Base-by-base conservation (phyloP, 2,329 filamentous ascomycete genomes). In the Cladosporium sphaerospermum region DNA sequence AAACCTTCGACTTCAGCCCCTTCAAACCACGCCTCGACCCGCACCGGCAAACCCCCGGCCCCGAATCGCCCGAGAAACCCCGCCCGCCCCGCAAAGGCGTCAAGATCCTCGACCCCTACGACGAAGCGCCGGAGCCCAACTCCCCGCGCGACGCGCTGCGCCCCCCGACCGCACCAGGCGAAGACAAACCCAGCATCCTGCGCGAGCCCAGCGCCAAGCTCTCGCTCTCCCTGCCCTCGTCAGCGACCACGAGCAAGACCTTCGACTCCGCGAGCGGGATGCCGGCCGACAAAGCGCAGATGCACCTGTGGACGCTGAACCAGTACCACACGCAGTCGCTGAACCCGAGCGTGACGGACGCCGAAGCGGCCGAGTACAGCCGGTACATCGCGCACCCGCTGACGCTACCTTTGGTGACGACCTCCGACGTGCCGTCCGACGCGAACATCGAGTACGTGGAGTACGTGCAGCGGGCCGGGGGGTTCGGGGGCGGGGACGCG, bases 351-450 rank as follows among this genome's bases (percentile, higher is more conserved):
- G 88, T 99, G 36, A 86, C 81, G 7, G 72, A 78, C 7, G 79
- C 82, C 37, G 92, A 97, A 72, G 82, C 84, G 19, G 84, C 86
- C 44, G 93, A 97, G 67, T 99, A 99, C 67, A 80, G 84, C 54
- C 83, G 86, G 19, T 99, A 97, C 70, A 84, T 99, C 60, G 83
- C 81, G 45, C 93, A 99, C 64, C 91, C 93, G 1, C 84, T 95
- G 53, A 91, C 86, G 51, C 82, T 99, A 1, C 90, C 92, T 0
- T 78, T 99, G 2, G 89, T 93, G 0, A 59, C 56, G 3, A 86
- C 84, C 4, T 82, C 78, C 37, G 83, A 88, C 55, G 78, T 81
- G 3, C 82, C 83, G 0, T 76, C 78, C 8, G 73, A 75, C 10
- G 70, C 74, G 10, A 79, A 77, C 39, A 65, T 76, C 16, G 89